Evolutionary conservation across 2,329 filamentous ascomycete genomes (phyloP), one percentile per base, ranked within the genome.

Genomic region (Blastomyces emzantsi): DNA sequence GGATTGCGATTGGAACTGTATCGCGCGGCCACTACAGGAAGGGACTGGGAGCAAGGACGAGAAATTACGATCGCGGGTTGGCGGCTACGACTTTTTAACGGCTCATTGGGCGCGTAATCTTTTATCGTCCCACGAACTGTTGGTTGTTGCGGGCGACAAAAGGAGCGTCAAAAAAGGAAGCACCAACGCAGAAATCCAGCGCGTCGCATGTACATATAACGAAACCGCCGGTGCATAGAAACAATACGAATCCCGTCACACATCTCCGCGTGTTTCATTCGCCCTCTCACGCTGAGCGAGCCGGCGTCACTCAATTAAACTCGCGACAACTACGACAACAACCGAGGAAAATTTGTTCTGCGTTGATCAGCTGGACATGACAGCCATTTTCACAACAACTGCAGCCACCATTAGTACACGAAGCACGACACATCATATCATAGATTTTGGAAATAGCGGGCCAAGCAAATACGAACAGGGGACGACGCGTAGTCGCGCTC

Each of bases 311-410:
- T 57, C 30, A 8, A 8, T 33, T 9, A 58, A 57, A 17, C 36
- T 41, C 13, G 22, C 36, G 13, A 19, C 36, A 15, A 41, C 17
- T 7, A 58, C n/a, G 8, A 36, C 43, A 60, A 11, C 36, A n/a
- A 49, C 43, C 15, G 6, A 17, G 28, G 15, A 33, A 59, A 58
- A 13, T 8, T 25, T 11, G 25, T 13, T 13, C 22, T n/a, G 25
- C 25, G 25, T 33, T 19, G 19, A n/a, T 60, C n/a, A 60, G 45
- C 62, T 64, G 64, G 66, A 66, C 62, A 67, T 67, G 66, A 67
- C 64, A 63, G 57, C 66, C 63, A 52, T 63, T 25, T 47, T 67
- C 19, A 22, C 55, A 17, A 41, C 60, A 45, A 25, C 66, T 39
- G 56, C 64, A 8, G 33, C 62, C 47, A 61, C 64, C 22, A 66